Percentiles rank a stretch among this genome's conserved stretches.
Conservation (phyloP, 2,329 filamentous ascomycete species). For the Talaromyces sp. region DNA sequence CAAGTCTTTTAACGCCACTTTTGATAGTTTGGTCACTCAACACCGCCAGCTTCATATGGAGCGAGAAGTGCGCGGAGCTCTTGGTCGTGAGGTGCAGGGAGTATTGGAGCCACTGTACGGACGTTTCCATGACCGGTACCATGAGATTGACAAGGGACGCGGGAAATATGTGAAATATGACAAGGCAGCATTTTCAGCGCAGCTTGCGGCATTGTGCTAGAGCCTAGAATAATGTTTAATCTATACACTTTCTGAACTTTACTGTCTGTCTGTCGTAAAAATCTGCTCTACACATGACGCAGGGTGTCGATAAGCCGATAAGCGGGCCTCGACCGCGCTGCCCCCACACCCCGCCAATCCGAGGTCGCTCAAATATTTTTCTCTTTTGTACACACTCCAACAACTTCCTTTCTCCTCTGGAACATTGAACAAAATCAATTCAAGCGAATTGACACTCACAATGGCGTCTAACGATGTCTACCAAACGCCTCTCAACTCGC, state of each 20-base stretch:
- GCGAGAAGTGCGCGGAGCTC: slow-evolving; percentile 74
- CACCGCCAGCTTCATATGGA: slow-evolving; percentile 90
- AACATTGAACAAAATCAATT: not conserved
- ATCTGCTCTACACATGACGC: not conserved
- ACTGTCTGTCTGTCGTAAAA: slow-evolving; percentile 14
- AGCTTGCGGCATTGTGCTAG: slow-evolving; percentile 47
- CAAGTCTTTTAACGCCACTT: slow-evolving; percentile 79
- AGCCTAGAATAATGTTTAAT: slow-evolving; percentile 8
- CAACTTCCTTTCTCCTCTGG: not conserved
- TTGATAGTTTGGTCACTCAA: slow-evolving; percentile 79
- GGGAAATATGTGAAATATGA: slow-evolving; percentile 99
- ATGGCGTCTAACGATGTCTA: slow-evolving; percentile 46
- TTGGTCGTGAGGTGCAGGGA: slow-evolving; percentile 79
- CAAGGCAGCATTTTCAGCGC: slow-evolving; percentile 70
- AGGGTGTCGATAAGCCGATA: slow-evolving; percentile 10
- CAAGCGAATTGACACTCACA: not conserved
- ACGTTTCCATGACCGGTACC: slow-evolving; percentile 94
- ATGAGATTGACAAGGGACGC: slow-evolving; percentile 95
- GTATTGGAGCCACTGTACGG: slow-evolving; percentile 93
- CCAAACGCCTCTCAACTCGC: slow-evolving; percentile 65
- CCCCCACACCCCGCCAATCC: slow-evolving; percentile 11
- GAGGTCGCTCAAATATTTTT: not conserved
- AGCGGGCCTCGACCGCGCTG: not conserved
- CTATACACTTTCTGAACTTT: not conserved
- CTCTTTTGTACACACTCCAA: not conserved